These are phyloP conservation scores for Coemansia sp. DNA, from an alignment of 192 early-diverging fungal species.

Conservation along the genomic window DNA sequence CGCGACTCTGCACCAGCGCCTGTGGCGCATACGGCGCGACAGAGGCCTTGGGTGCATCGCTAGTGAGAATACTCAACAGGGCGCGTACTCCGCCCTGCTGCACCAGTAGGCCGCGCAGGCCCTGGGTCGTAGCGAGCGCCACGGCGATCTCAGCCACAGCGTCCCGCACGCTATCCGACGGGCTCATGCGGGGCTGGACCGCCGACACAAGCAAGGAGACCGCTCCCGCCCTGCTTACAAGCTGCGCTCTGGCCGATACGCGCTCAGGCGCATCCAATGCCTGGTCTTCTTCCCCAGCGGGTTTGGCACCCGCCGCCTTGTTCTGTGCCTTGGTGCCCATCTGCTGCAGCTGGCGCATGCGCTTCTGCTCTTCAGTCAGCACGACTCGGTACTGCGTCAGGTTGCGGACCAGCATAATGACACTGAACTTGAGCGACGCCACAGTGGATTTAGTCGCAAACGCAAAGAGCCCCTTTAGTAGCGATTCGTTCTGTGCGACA, in stretches of 20 bases:
- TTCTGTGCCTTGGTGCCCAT: constrained; percentile 57
- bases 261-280: constrained; percentile 13
- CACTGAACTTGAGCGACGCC: constrained; percentile 68
- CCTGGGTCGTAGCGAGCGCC: constrained; percentile 70
- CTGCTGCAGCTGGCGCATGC: constrained; percentile 73
- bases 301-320: constrained; percentile 5
- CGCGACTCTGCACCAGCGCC: constrained; percentile 31
- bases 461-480: constrained; percentile 63
- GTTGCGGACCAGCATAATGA: constrained; percentile 75
- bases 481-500: constrained; percentile 58
- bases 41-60: constrained; percentile 29
- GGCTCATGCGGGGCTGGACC: constrained; percentile 48
- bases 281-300: constrained; percentile 14
- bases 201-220: constrained; percentile 29
- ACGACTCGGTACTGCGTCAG: constrained; percentile 69
- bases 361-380: constrained; percentile 78
- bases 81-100: constrained; percentile 79
- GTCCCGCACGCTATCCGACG: constrained; percentile 64
- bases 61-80: constrained; percentile 54
- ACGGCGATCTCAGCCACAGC: constrained; percentile 68
- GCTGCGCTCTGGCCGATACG: constrained; percentile 55
- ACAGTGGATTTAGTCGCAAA: constrained; percentile 52
- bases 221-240: constrained; percentile 61
- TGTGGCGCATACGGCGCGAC: constrained; percentile 26
- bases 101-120: constrained; percentile 72